Percentiles rank a stretch among this genome's conserved stretches.
Evolutionary conservation across 805 yeast species (phyloP).

Genomic region (Wickerhamiella parazyma): DNA sequence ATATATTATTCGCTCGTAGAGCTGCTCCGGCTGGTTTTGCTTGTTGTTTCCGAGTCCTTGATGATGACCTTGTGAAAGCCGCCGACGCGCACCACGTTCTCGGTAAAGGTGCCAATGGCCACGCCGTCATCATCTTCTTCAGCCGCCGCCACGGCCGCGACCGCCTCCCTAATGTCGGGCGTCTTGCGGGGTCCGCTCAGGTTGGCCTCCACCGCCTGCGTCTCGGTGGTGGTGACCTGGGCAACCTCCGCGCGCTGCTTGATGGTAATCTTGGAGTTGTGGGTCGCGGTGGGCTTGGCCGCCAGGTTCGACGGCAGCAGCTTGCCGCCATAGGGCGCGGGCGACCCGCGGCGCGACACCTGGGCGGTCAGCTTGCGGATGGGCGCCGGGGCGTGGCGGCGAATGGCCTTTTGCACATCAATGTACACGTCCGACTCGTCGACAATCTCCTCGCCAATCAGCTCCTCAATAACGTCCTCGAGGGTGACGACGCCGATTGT

Average conservation of each 20-base stretch:
- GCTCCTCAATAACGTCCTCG: constrained; percentile 96
- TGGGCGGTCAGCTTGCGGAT: constrained; percentile 13
- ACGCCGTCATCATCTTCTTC: not conserved
- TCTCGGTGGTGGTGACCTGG: constrained; percentile 13
- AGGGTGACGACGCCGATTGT: constrained; percentile 84
- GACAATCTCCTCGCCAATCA: constrained; percentile 94
- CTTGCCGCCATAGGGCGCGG: constrained; percentile 8
- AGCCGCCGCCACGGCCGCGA: not conserved
- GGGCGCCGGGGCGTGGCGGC: constrained; percentile 33
- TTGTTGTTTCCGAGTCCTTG: constrained; percentile 7
- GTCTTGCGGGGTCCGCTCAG: not conserved
- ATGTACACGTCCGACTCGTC: constrained; percentile 92
- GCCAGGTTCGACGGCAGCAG: constrained; percentile 39
- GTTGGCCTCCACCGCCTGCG: constrained; percentile 14
- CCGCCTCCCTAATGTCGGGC: not conserved
- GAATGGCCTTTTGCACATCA: constrained; percentile 79
- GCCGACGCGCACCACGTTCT: constrained; percentile 66
- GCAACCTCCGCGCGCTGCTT: constrained; percentile 25
- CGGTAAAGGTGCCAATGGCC: constrained; percentile 51
- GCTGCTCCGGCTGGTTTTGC: not conserved
- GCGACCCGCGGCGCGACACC: constrained; percentile 6
- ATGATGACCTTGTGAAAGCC: constrained; percentile 81
- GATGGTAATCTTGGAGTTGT: constrained; percentile 51
- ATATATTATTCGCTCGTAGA: not conserved
- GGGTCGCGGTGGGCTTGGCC: constrained; percentile 49